These are phyloP conservation scores for Microcera coccophila DNA, from an alignment of 2,329 filamentous ascomycete species.

Conservation along the genomic window DNA sequence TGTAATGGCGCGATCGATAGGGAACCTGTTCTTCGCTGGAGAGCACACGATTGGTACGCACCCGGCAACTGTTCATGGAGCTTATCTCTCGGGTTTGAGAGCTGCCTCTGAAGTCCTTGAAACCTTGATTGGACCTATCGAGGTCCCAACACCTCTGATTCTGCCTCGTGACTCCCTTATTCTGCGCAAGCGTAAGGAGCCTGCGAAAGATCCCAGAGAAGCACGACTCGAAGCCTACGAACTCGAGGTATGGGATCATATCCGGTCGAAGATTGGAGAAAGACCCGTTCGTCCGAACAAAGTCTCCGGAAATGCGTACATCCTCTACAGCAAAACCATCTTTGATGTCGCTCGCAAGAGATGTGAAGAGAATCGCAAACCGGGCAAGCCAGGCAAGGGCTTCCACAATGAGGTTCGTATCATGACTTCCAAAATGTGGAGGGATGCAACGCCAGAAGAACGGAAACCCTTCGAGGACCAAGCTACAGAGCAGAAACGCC, in stretches of 20 bases:
- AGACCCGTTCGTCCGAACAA: slow-evolving; percentile 69
- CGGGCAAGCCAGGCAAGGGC: slow-evolving; percentile 54
- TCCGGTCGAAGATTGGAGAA: slow-evolving; percentile 62
- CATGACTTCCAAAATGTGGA: slow-evolving; percentile 89
- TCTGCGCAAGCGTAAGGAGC: slow-evolving; percentile 54
- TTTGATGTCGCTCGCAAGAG: slow-evolving; percentile 58
- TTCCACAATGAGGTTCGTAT: slow-evolving; percentile 78
- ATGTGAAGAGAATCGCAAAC: slow-evolving; percentile 61
- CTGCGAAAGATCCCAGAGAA: slow-evolving; percentile 46
- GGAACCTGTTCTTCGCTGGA: slow-evolving; percentile 90
- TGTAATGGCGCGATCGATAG: slow-evolving; percentile 76
- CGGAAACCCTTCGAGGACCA: slow-evolving; percentile 75
- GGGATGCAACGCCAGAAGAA: slow-evolving; percentile 64
- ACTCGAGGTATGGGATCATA: slow-evolving; percentile 48
- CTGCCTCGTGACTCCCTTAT: slow-evolving; percentile 55
- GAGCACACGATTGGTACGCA: slow-evolving; percentile 96
- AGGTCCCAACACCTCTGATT: slow-evolving; percentile 71
- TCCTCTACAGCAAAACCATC: slow-evolving; percentile 79
- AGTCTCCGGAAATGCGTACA: slow-evolving; percentile 76
- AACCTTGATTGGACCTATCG: slow-evolving; percentile 74
- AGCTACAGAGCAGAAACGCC: slow-evolving; percentile 65
- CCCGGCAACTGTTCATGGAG: slow-evolving; percentile 94
- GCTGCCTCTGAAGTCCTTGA: slow-evolving; percentile 84
- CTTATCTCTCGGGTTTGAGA: slow-evolving; percentile 87
- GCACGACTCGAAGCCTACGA: slow-evolving; percentile 57